A percentile compares a stretch with the other conserved stretches of the same genome.
Evolutionary conservation across 2,329 filamentous ascomycete species (phyloP).

Genomic region (Zasmidium citrigriseum): DNA sequence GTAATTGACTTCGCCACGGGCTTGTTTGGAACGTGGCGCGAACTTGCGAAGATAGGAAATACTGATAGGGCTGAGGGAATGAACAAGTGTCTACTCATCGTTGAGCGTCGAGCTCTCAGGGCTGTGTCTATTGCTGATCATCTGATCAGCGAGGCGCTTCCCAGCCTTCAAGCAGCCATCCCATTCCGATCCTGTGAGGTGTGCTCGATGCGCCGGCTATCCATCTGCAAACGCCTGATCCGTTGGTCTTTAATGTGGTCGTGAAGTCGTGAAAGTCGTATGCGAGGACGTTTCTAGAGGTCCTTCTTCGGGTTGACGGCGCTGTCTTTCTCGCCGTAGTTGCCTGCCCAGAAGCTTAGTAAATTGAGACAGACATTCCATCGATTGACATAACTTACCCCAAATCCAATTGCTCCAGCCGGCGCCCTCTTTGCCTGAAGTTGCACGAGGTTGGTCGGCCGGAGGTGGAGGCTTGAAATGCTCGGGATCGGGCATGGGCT

Average conservation of each 20-base stretch:
- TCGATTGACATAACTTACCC: no score
- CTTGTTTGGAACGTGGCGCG: not conserved
- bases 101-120: not conserved
- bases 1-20: not conserved
- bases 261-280: constrained; percentile 9
- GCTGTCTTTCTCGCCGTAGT: constrained; percentile 39
- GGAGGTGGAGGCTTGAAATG: constrained; percentile 20
- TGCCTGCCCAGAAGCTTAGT: no score
- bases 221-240: not conserved
- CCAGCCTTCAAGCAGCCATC: not conserved
- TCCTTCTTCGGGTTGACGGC: constrained; percentile 35
- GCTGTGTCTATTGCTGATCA: not conserved
- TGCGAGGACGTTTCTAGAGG: constrained; percentile 5
- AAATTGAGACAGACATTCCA: no score
- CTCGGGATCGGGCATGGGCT: constrained; percentile 39
- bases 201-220: not conserved
- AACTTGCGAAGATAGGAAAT: no score
- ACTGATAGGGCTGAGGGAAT: not conserved
- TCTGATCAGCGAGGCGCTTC: not conserved
- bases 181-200: not conserved
- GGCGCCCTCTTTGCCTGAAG: constrained; percentile 13
- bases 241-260: not conserved
- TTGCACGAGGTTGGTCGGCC: not conserved
- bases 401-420: constrained; percentile 41
- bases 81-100: not conserved